Evolutionary conservation across 768 basidiomycete genomes (phyloP), one percentile per base, ranked within the genome.

Genomic region (Tylopilus sp.): DNA sequence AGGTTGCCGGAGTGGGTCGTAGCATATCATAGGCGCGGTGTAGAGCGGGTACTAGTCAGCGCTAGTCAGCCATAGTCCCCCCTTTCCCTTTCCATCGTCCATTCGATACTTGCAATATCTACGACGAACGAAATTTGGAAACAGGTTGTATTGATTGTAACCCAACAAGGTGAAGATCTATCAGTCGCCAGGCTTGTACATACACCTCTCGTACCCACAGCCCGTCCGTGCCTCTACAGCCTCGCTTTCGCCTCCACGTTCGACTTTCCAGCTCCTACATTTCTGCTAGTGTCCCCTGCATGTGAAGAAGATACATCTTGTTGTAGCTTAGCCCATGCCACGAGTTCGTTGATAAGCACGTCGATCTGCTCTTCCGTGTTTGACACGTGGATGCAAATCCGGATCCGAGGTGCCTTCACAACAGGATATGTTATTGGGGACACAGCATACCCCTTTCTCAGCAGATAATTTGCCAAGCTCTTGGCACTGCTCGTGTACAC

Each of bases 301-400:
- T 17, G 26, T 33, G 43, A 17, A 3, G 43, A 17, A 3, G 42
- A 30, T 1, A 17, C 29, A 3, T 11, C 13, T 13, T 26, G 22
- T 24, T 53, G 55, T 41, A n/a, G 50, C 24, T 26, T 11, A 3
- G 42, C 56, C 63, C 62, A 63, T 19, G 22, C 19, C 22, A 61
- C 2, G 14, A 63, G 31, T 16, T 54, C 48, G 12, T 43, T 9
- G 26, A 56, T 8, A 12, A 63, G 45, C 0, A 40, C 12, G 36
- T 63, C 48, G 6, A 63, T 61, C 21, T 61, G 50, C 48, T 25
- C 40, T 34, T 58, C 62, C 19, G 59, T 64, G 40, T 59, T 64
- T 6, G 48, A 24, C 8, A 43, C 59, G 28, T 62, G 63, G 9
- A 64, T 45, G 28, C 48, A 54, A 41, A 64, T 21, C 22, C 56